Percentiles rank a stretch among this genome's conserved stretches.
These are phyloP conservation scores for Paecilomyces sp. DNA, from an alignment of 2,329 filamentous ascomycete species.

Conservation along the genomic window DNA sequence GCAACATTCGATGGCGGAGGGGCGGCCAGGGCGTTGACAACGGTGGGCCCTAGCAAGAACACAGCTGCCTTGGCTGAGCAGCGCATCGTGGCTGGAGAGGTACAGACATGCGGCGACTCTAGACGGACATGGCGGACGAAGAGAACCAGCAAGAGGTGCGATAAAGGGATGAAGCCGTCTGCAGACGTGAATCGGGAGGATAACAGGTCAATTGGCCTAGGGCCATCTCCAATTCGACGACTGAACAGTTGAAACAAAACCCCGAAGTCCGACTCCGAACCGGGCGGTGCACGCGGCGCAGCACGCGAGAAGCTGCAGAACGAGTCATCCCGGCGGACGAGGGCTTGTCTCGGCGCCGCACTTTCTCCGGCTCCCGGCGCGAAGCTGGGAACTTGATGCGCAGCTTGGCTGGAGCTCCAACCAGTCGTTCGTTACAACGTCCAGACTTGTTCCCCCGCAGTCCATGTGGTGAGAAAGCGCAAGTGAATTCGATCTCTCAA, in stretches of 20 bases:
- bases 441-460: background rate
- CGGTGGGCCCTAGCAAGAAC: conserved; percentile 6
- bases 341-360: conserved; percentile 11
- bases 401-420: conserved; percentile 2
- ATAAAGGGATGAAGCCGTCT: background rate
- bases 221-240: background rate
- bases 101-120: background rate
- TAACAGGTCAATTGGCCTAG: background rate
- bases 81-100: conserved; percentile 9
- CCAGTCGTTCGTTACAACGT: background rate
- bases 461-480: background rate
- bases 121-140: background rate
- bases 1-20: conserved; percentile 8
- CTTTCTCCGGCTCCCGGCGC: conserved; percentile 15
- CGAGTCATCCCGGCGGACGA: background rate
- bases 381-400: background rate
- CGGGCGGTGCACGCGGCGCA: background rate
- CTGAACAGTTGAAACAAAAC: background rate
- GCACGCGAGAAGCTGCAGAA: background rate
- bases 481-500: background rate
- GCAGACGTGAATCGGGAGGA: background rate
- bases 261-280: background rate
- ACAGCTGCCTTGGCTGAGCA: conserved; percentile 9
- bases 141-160: background rate
- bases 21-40: conserved; percentile 6